phyloP scores from a whole-genome alignment of 306 rosid species.

The Prunus davidiana region DNA sequence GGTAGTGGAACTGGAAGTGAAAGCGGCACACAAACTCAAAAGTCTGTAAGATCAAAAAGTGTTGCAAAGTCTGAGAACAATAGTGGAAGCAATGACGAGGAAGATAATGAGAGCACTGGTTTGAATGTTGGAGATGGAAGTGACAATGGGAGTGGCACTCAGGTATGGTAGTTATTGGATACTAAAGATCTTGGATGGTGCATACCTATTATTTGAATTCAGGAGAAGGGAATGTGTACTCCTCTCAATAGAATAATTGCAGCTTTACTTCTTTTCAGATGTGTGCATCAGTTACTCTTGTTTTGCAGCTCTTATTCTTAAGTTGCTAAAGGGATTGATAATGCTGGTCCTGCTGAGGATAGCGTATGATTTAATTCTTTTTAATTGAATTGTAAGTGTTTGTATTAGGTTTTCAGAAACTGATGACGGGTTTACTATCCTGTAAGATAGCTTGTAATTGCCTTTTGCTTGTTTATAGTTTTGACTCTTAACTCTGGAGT shows the following conservation, averaged over 20 bases:
- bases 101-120: constrained; percentile 58
- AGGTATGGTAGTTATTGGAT: constrained; percentile 44
- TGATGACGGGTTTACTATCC: no score
- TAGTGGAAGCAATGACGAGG: constrained; percentile 70
- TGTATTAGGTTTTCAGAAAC: no score
- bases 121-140: constrained; percentile 63
- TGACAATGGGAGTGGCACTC: constrained; percentile 87
- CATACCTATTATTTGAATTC: constrained; percentile 2
- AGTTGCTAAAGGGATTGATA: neutral
- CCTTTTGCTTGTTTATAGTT: no score
- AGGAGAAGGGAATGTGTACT: neutral
- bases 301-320: neutral
- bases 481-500: no score
- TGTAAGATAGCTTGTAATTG: no score
- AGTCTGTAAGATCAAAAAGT: constrained; percentile 64
- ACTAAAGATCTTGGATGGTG: constrained; percentile 9
- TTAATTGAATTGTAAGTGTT: neutral
- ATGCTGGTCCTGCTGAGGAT: no score
- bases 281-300: neutral
- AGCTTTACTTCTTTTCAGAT: neutral
- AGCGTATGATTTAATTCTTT: neutral
- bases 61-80: constrained; percentile 56
- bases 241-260: neutral
- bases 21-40: constrained; percentile 79
- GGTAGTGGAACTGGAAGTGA: constrained; percentile 93